Evolutionary conservation across 805 yeast species (phyloP), one percentile per base, ranked within the genome.

Genomic region (Danielia reshetovae): DNA sequence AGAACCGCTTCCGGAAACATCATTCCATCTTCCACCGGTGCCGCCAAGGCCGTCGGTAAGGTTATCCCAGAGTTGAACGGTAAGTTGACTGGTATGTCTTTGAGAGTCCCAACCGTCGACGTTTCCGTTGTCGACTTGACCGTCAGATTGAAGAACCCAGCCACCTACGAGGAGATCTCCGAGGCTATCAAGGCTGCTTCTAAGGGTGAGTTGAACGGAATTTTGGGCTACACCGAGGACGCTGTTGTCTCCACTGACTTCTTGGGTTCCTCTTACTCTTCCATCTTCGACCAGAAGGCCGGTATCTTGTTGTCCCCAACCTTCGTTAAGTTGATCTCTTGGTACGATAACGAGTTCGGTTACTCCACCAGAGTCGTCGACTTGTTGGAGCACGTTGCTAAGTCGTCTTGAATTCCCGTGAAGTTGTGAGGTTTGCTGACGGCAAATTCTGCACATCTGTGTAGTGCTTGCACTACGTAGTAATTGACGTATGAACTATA

Each of bases 261-360:
- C 80, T 66, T 83, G 58, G 78, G 87, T 52, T 90, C 86, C 68
- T 53, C 74, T 51, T 82, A 79, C 78, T 86, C 95, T 34, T 83
- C 93, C 40, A 84, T 85, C 77, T 87, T 84, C 61, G 96, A 87
- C 65, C 84, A 90, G 53, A 77, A 75, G 74, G 96, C 95, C 48
- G 94, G 95, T 74, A 84, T 86, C 70, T 74, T 79, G 60, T 74
- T 87, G 60, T 81, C 87, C 66, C 86, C 87, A 64, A 79, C 81
- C 58, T 87, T 87, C 68, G 93, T 85, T 71, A 87, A 87, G 80
- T 77, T 87, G 62, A 74, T 86, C 69, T 77, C 95, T 43, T 87
- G 95, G 95, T 87, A 87, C 79, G 96, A 87, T 70, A 87, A 87
- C 73, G 96, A 87, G 76, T 87, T 67, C 75, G 96, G 96, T 67